A percentile compares a stretch with the other conserved stretches of the same genome.
Conservation (phyloP, 2,329 filamentous ascomycete genomes). For the Tolypocladium amazonense region DNA sequence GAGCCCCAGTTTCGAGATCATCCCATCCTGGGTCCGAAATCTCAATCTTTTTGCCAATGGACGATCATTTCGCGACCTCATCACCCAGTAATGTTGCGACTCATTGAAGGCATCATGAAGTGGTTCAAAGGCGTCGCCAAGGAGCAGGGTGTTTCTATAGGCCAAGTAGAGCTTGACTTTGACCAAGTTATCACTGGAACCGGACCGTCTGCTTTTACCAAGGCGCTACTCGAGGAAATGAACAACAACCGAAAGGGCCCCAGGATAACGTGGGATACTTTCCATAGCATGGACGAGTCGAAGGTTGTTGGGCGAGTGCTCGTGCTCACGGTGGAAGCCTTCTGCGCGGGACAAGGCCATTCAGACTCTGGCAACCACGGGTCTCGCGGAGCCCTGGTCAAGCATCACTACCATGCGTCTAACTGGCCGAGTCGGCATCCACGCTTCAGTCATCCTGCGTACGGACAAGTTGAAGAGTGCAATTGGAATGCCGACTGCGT, state of each 20-base stretch:
- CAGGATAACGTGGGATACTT: slow-evolving; percentile 48
- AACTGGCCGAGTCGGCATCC: slow-evolving; percentile 59
- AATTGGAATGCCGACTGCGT: slow-evolving; percentile 61
- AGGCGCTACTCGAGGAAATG: slow-evolving; percentile 55
- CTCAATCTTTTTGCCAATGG: slow-evolving; percentile 64
- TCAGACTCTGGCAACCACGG: slow-evolving; percentile 63
- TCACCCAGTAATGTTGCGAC: slow-evolving; percentile 55
- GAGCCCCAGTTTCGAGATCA: slow-evolving; percentile 54
- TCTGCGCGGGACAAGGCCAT: slow-evolving; percentile 63
- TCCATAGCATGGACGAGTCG: slow-evolving; percentile 57
- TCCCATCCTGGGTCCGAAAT: slow-evolving; percentile 56
- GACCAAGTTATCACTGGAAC: slow-evolving; percentile 66
- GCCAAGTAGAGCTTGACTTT: slow-evolving; percentile 56
- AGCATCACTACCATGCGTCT: slow-evolving; percentile 66
- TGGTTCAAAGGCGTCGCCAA: slow-evolving; percentile 52
- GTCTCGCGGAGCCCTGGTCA: slow-evolving; percentile 54
- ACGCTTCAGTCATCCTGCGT: slow-evolving; percentile 56
- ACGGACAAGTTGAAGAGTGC: slow-evolving; percentile 59
- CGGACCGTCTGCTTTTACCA: slow-evolving; percentile 59
- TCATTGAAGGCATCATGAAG: slow-evolving; percentile 57
- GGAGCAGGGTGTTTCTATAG: slow-evolving; percentile 46
- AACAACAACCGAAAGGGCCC: slow-evolving; percentile 26
- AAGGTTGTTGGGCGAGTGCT: slow-evolving; percentile 54
- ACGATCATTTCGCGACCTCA: slow-evolving; percentile 61
- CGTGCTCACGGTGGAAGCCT: slow-evolving; percentile 60